Evolutionary conservation across 2,329 filamentous ascomycete species (phyloP).

Genomic region (Penicillium rolfsii): DNA sequence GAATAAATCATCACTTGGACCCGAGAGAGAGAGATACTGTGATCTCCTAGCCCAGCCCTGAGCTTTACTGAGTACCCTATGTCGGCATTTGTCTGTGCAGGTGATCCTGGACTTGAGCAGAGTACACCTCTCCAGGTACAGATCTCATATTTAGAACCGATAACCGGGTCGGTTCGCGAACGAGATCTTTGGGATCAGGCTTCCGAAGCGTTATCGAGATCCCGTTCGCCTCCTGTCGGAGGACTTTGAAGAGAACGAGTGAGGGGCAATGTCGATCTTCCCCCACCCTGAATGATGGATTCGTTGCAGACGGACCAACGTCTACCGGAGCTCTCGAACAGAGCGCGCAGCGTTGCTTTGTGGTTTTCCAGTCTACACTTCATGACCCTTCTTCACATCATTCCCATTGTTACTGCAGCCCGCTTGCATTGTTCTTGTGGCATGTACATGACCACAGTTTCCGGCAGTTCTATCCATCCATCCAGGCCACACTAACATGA

Average conservation of each 20-base stretch:
- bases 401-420: neutral
- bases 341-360: neutral
- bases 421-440: conserved; percentile 6
- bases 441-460: conserved; percentile 6
- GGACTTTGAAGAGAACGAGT: conserved; percentile 4
- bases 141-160: neutral
- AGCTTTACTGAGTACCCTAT: neutral
- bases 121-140: neutral
- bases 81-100: neutral
- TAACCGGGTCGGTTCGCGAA: neutral
- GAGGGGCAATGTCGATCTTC: conserved; percentile 22
- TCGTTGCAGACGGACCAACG: neutral
- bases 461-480: conserved; percentile 21
- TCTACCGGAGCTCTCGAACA: neutral
- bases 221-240: conserved; percentile 15
- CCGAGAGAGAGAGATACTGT: neutral
- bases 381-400: neutral
- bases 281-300: neutral
- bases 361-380: neutral
- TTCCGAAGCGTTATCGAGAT: conserved; percentile 16
- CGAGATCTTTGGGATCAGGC: conserved; percentile 15
- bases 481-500: conserved; percentile 15
- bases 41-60: neutral
- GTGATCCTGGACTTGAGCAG: neutral
- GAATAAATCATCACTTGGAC: neutral